Conservation (phyloP, 2,329 filamentous ascomycete genomes). For the Paraconiothyrium sp. region DNA sequence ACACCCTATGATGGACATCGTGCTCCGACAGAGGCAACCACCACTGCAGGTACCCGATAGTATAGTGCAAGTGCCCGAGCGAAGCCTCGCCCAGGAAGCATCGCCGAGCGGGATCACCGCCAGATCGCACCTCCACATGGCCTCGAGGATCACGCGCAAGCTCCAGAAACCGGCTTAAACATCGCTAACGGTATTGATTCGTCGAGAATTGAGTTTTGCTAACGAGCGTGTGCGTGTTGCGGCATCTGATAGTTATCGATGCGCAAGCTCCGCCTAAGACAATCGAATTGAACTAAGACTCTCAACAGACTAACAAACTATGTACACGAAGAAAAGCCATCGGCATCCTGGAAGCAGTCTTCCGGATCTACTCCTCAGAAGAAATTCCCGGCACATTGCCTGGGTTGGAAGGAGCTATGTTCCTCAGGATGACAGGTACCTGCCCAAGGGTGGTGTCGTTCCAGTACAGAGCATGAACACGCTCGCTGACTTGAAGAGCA, state of each 20-base stretch:
- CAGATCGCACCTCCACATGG: neutral
- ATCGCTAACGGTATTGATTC: neutral
- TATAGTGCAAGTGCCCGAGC: neutral
- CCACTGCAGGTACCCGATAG: neutral
- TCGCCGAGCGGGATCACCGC: neutral
- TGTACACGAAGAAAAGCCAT: neutral
- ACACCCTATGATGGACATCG: neutral
- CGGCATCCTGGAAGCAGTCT: neutral
- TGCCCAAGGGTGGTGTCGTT: conserved; percentile 33
- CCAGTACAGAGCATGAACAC: conserved; percentile 31
- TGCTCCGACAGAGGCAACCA: neutral
- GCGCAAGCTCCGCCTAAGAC: neutral
- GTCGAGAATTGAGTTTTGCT: neutral
- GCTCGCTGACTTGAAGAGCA: conserved; percentile 21
- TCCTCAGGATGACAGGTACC: conserved; percentile 29
- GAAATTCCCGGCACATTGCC: neutral
- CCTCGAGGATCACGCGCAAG: neutral
- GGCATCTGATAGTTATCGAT: neutral
- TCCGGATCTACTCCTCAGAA: neutral
- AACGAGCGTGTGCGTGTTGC: neutral
- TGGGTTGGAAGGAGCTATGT: conserved; percentile 28
- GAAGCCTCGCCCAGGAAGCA: neutral
- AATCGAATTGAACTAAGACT: neutral
- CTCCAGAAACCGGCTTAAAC: neutral
- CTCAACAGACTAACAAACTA: neutral